Conservation (phyloP, 306 rosid genomes). For the Cajanus cajan region DNA sequence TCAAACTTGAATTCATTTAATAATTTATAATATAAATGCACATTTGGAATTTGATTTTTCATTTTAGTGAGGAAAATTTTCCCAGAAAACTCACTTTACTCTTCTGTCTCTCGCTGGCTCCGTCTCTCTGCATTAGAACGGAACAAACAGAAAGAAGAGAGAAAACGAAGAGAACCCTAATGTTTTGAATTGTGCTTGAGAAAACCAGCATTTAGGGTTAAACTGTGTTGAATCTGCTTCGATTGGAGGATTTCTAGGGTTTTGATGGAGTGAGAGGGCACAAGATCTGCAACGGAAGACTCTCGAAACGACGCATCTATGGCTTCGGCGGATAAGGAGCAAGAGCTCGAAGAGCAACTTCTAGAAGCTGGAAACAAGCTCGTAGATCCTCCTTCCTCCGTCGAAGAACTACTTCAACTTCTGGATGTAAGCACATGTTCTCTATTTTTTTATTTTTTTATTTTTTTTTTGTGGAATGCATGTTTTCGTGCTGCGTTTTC, state of each 20-base stretch:
- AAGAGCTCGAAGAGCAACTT: slow-evolving; percentile 63
- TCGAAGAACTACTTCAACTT: slow-evolving; percentile 61
- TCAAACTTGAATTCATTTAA: too few relatives aligned
- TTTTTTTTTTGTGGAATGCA: not conserved
- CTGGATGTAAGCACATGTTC: slow-evolving; percentile 58
- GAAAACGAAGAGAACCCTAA: slow-evolving; percentile 52
- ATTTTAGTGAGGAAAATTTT: not conserved
- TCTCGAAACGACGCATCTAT: slow-evolving; percentile 20
- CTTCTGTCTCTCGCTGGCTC: not conserved
- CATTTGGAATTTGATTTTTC: not conserved
- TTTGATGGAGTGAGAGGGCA: too few relatives aligned
- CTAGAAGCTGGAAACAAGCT: slow-evolving; percentile 70
- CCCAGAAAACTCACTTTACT: slow-evolving; percentile 1
- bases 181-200: slow-evolving; percentile 18
- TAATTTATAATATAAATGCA: slow-evolving; percentile 16
- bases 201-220: not conserved
- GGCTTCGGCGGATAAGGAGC: slow-evolving; percentile 62
- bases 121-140: not conserved
- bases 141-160: not conserved
- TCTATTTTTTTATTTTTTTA: not conserved
- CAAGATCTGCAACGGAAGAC: not conserved
- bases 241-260: slow-evolving; percentile 50
- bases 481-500: not conserved
- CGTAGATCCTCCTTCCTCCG: slow-evolving; percentile 57
- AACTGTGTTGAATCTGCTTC: slow-evolving; percentile 9